These are phyloP conservation scores for Penicillium sp. DNA, from an alignment of 2,329 filamentous ascomycete genomes.

Conservation along the genomic window DNA sequence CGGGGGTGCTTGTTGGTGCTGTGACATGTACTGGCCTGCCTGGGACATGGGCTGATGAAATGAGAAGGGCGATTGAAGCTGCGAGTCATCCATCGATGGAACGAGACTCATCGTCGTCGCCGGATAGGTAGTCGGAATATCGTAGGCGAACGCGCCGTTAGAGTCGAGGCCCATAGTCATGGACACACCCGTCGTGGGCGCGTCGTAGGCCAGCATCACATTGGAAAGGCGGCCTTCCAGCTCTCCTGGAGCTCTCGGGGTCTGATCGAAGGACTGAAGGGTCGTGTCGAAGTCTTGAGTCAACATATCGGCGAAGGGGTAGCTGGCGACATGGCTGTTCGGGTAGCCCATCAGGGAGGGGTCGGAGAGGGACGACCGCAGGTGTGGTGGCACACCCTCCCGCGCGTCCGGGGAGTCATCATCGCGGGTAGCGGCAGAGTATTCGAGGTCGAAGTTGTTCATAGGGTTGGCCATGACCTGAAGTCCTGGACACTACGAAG, in stretches of 20 bases:
- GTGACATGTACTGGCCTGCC: constrained; percentile 19
- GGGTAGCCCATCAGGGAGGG: constrained; percentile 27
- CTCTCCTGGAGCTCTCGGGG: constrained; percentile 13
- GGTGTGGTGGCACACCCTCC: constrained; percentile 12
- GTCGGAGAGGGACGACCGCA: constrained; percentile 20
- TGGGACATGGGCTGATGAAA: constrained; percentile 18
- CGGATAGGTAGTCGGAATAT: constrained; percentile 31
- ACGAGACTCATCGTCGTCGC: constrained; percentile 28
- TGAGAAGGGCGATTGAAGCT: constrained; percentile 22
- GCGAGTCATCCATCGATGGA: constrained; percentile 24
- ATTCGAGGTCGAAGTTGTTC: constrained; percentile 25
- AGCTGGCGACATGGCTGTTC: constrained; percentile 20
- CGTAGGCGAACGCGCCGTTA: constrained; percentile 31
- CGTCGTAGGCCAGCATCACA: constrained; percentile 37
- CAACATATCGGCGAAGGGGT: constrained; percentile 28
- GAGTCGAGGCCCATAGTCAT: constrained; percentile 34
- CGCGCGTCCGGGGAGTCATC: constrained; percentile 23
- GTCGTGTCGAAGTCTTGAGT: constrained; percentile 27
- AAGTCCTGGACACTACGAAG: neutral
- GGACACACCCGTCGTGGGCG: constrained; percentile 22
- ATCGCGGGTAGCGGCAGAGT: constrained; percentile 17
- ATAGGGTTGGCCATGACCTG: constrained; percentile 22
- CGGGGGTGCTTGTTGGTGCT: neutral
- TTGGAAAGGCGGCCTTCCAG: constrained; percentile 34
- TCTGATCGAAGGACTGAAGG: constrained; percentile 26